Evolutionary conservation across 805 yeast genomes (phyloP), one percentile per base, ranked within the genome.

Genomic region (Candida maltosa): DNA sequence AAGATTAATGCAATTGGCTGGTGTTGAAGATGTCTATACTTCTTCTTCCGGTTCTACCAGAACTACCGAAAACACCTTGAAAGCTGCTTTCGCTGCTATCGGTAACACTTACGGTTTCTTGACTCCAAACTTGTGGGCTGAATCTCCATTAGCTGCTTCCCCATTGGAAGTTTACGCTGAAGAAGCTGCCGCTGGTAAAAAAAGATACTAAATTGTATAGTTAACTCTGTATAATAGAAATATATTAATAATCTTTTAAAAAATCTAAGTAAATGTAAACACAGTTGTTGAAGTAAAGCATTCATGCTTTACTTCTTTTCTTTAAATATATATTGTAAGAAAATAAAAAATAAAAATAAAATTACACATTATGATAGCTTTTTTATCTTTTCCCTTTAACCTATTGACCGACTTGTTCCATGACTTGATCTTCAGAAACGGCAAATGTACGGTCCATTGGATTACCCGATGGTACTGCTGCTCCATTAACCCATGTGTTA

Each of bases 31-130:
- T 76, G 95, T 93, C 64, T 93, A 89, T 88, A 93, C 98, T 59
- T 80, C 95, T 62, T 91, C 98, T 60, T 80, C 93, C 54, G 98
- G 98, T 76, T 86, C 96, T 60, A 93, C 98, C 80, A 88, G 97
- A 86, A 93, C 98, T 66, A 79, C 89, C 63, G 98, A 93, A 80
- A 93, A 93, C 96, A 93, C 98, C 71, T 85, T 93, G 70, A 93
- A 93, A 84, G 98, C 98, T 67, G 87, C 97, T 64, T 93, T 93
- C 80, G 89, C 83, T 74, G 98, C 98, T 65, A 84, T 93, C 65
- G 96, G 97, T 79, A 91, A 89, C 95, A 87, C 98, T 58, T 93
- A 93, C 87, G 96, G 95, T 78, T 93, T 89, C 97, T 84, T 93
- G 77, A 93, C 98, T 72, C 98, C 98, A 69, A 85, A 89, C 95